phyloP scores from a whole-genome alignment of 805 yeast species.

The Starmera amethionina region DNA sequence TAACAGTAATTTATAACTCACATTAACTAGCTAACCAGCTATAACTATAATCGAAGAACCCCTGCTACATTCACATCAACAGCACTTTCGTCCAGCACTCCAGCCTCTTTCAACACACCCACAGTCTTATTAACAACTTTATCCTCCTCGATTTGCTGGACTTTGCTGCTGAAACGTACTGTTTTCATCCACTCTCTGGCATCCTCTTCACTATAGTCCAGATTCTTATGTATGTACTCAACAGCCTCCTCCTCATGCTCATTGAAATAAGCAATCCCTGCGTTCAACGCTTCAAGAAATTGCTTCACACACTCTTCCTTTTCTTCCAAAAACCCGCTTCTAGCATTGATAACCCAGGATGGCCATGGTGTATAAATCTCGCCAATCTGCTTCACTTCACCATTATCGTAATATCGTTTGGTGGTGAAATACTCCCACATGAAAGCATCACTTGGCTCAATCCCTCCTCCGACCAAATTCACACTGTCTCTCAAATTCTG shows the following conservation, averaged over 20 bases:
- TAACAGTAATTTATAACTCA: no score
- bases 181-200: slow-evolving; percentile 77
- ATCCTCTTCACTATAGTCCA: slow-evolving; percentile 72
- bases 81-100: slow-evolving; percentile 26
- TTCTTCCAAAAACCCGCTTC: slow-evolving; percentile 27
- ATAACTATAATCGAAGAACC: neutral
- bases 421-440: slow-evolving; percentile 96
- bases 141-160: slow-evolving; percentile 37
- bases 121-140: slow-evolving; percentile 47
- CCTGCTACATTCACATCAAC: neutral
- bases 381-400: slow-evolving; percentile 76
- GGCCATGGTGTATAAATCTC: slow-evolving; percentile 96
- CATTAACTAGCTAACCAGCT: no score
- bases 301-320: slow-evolving; percentile 18
- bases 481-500: slow-evolving; percentile 74
- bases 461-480: slow-evolving; percentile 35
- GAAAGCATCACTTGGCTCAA: slow-evolving; percentile 61
- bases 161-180: slow-evolving; percentile 45
- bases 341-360: slow-evolving; percentile 74
- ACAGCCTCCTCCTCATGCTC: slow-evolving; percentile 54
- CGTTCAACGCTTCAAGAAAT: slow-evolving; percentile 46
- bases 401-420: slow-evolving; percentile 70
- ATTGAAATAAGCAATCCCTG: slow-evolving; percentile 62
- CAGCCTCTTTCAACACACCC: slow-evolving; percentile 49
- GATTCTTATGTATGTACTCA: slow-evolving; percentile 48